A percentile compares a stretch with the other conserved stretches of the same genome.
Conservation (phyloP, 192 early-diverging fungal genomes). For the Radiomyces spectabilis region DNA sequence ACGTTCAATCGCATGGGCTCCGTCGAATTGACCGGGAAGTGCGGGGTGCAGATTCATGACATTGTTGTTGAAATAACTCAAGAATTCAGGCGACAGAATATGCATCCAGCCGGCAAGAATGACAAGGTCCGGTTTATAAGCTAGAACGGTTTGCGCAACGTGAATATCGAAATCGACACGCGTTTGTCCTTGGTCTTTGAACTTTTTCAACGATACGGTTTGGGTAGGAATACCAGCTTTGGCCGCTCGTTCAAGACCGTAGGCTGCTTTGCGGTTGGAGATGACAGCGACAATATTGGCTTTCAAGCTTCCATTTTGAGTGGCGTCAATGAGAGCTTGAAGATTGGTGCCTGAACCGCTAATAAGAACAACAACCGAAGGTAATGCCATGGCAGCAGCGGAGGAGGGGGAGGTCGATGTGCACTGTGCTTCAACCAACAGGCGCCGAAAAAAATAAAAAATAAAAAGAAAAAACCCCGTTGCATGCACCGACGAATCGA, state of each 20-base stretch:
- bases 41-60: conserved; percentile 98
- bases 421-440: too few species aligned
- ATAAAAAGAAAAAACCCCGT: background rate
- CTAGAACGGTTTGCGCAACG: conserved; percentile 60
- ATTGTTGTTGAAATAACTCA: conserved; percentile 58
- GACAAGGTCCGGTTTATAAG: conserved; percentile 67
- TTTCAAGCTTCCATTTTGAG: conserved; percentile 35
- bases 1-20: conserved; percentile 92
- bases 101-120: conserved; percentile 99
- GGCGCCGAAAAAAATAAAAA: conserved; percentile 1
- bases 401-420: too few species aligned
- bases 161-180: conserved; percentile 86
- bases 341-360: conserved; percentile 94
- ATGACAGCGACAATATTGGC: conserved; percentile 80
- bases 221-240: conserved; percentile 79
- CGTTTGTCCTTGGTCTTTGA: conserved; percentile 72
- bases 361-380: conserved; percentile 80
- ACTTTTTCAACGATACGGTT: conserved; percentile 74
- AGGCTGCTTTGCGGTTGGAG: conserved; percentile 80
- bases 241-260: conserved; percentile 82
- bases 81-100: conserved; percentile 83
- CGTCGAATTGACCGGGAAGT: conserved; percentile 92
- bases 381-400: background rate
- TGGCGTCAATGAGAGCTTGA: conserved; percentile 91
- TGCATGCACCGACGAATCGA: background rate